Percentiles rank a stretch among this genome's conserved stretches.
phyloP scores from a whole-genome alignment of 2,329 filamentous ascomycete species.

The Penicillium verrucosum region DNA sequence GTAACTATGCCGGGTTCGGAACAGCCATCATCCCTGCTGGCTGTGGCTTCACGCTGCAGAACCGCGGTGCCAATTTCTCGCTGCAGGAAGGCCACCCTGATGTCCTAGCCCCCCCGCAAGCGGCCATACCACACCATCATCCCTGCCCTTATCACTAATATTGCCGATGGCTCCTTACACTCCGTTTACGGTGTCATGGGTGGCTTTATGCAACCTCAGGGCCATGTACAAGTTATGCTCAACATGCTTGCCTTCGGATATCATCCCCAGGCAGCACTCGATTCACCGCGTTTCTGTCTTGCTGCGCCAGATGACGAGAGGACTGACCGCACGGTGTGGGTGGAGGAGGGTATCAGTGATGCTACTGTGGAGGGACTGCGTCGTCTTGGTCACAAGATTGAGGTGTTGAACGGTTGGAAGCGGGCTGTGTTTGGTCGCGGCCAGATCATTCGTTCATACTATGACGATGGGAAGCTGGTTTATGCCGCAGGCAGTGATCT shows the following conservation, averaged over 20 bases:
- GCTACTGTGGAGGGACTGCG: slow-evolving; percentile 20
- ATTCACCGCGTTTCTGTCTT: slow-evolving; percentile 88
- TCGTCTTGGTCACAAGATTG: slow-evolving; percentile 20
- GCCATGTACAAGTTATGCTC: slow-evolving; percentile 87
- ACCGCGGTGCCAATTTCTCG: slow-evolving; percentile 83
- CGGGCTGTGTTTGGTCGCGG: slow-evolving; percentile 23
- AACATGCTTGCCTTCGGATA: slow-evolving; percentile 82
- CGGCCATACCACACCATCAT: slow-evolving; percentile 98
- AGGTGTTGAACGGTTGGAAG: slow-evolving; percentile 21
- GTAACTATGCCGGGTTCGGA: slow-evolving; percentile 83
- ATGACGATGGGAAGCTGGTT: slow-evolving; percentile 70
- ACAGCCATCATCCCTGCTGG: slow-evolving; percentile 78
- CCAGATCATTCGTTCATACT: slow-evolving; percentile 47
- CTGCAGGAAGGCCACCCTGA: slow-evolving; percentile 72
- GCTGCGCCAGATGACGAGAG: slow-evolving; percentile 62
- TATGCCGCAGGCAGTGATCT: slow-evolving; percentile 89
- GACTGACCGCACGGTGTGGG: slow-evolving; percentile 19
- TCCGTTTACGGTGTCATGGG: slow-evolving; percentile 96
- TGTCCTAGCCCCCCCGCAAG: slow-evolving; percentile 73
- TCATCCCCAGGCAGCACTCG: slow-evolving; percentile 81
- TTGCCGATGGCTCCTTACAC: slow-evolving; percentile 69
- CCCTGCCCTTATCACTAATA: slow-evolving; percentile 80
- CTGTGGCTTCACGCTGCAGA: slow-evolving; percentile 92
- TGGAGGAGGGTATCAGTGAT: slow-evolving; percentile 24
- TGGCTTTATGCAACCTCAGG: slow-evolving; percentile 97